Evolutionary conservation across 257 asterid species (phyloP).

Genomic region (Capsicum chinense): DNA sequence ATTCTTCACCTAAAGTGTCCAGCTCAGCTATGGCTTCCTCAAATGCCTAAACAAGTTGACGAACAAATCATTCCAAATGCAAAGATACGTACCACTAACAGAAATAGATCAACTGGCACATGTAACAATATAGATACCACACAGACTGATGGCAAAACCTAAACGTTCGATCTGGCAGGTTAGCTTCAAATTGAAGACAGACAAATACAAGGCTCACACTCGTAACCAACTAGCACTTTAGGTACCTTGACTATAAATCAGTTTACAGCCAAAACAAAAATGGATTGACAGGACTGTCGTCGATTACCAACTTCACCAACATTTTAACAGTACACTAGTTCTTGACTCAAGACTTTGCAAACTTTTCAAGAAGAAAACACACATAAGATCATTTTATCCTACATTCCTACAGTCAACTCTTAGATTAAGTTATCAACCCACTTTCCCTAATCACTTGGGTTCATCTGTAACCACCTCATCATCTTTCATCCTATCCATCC

Average conservation of each 20-base stretch:
- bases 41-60: slow-evolving; percentile 43
- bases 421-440: slow-evolving; percentile 4
- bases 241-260: slow-evolving; percentile 14
- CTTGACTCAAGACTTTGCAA: neutral
- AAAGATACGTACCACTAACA: neutral
- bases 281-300: neutral
- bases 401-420: slow-evolving; percentile 11
- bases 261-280: neutral
- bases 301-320: neutral
- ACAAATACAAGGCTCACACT: neutral
- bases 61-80: neutral
- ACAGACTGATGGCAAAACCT: neutral
- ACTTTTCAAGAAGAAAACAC: neutral
- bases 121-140: neutral
- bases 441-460: neutral
- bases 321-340: neutral
- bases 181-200: neutral
- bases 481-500: slow-evolving; percentile 14
- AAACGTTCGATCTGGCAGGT: neutral
- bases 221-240: neutral
- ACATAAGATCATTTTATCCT: neutral
- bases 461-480: neutral
- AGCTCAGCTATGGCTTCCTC: slow-evolving; percentile 65
- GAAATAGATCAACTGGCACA: neutral
- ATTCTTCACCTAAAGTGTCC: slow-evolving; percentile 61